These are phyloP conservation scores for Collybia sordida DNA, from an alignment of 768 basidiomycete genomes.

Conservation along the genomic window DNA sequence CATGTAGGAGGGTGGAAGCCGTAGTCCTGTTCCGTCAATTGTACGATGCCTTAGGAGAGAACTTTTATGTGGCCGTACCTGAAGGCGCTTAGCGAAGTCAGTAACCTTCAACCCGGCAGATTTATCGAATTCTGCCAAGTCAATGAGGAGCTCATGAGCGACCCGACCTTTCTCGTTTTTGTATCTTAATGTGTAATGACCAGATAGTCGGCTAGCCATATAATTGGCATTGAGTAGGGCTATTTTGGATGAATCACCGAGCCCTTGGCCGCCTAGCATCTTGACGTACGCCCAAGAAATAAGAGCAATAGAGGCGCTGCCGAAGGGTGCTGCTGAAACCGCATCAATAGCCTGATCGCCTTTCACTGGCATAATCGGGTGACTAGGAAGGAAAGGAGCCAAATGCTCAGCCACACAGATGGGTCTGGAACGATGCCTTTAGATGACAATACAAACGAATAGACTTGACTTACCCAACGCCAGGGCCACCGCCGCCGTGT, in stretches of 20 bases:
- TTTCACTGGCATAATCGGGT: conserved; percentile 70
- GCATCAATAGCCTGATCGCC: conserved; percentile 78
- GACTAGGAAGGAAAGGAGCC: conserved; percentile 90
- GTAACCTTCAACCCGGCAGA: conserved; percentile 86
- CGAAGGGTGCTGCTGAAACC: conserved; percentile 90
- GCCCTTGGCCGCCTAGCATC: conserved; percentile 96
- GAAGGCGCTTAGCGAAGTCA: conserved; percentile 95
- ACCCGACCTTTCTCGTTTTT: conserved; percentile 90
- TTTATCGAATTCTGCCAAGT: conserved; percentile 94
- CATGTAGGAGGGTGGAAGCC: conserved; percentile 98
- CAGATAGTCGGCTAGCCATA: conserved; percentile 85
- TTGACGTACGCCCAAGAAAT: conserved; percentile 99
- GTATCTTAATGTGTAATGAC: conserved; percentile 84
- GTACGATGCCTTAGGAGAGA: too few species aligned
- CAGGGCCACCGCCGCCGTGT: conserved; percentile 96
- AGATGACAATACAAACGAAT: not conserved
- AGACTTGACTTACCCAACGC: conserved; percentile 67
- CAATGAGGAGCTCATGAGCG: conserved; percentile 94
- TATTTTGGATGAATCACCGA: conserved; percentile 80
- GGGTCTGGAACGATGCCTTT: conserved; percentile 45
- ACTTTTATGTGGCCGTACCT: too few species aligned
- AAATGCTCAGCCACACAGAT: conserved; percentile 95
- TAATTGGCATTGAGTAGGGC: conserved; percentile 97
- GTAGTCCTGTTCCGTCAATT: too few species aligned
- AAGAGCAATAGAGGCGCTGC: conserved; percentile 91